Percentiles rank a stretch among this genome's conserved stretches.
phyloP scores from a whole-genome alignment of 176 grass and related monocot species.

The Aegilops speltoides region DNA sequence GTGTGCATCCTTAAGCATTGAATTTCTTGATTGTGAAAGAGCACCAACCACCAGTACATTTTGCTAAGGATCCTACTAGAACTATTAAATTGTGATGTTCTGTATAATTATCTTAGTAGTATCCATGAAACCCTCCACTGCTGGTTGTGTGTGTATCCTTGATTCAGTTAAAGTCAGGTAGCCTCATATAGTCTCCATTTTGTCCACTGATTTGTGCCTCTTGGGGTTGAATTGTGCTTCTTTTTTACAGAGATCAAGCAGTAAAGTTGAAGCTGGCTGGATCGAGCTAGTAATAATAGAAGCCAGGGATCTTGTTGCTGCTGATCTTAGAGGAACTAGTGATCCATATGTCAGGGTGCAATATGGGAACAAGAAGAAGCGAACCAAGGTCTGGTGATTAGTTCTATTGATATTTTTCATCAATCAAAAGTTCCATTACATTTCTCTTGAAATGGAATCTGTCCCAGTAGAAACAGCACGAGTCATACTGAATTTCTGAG shows the following conservation, averaged over 20 bases:
- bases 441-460: not conserved
- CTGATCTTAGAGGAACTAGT: slow-evolving; percentile 97
- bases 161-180: not conserved
- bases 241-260: slow-evolving; percentile 54
- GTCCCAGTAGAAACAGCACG: not conserved
- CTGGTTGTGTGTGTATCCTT: not conserved
- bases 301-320: slow-evolving; percentile 88
- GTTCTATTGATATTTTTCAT: not conserved
- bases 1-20: slow-evolving; percentile 16
- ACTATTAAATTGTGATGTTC: not conserved
- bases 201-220: slow-evolving; percentile 14
- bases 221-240: not conserved
- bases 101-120: not conserved
- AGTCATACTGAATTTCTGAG: not conserved
- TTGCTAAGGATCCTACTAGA: not conserved
- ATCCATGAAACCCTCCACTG: not conserved
- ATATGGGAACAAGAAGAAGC: slow-evolving; percentile 87
- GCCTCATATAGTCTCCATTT: slow-evolving; percentile 3
- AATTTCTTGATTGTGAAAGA: not conserved
- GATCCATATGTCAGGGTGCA: slow-evolving; percentile 92
- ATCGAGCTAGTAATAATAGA: slow-evolving; percentile 85
- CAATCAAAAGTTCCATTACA: not conserved
- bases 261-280: slow-evolving; percentile 52
- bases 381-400: slow-evolving; percentile 63
- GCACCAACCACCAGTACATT: not conserved